phyloP scores from a whole-genome alignment of 805 yeast genomes.

The Blastobotrys chiropterorum region DNA sequence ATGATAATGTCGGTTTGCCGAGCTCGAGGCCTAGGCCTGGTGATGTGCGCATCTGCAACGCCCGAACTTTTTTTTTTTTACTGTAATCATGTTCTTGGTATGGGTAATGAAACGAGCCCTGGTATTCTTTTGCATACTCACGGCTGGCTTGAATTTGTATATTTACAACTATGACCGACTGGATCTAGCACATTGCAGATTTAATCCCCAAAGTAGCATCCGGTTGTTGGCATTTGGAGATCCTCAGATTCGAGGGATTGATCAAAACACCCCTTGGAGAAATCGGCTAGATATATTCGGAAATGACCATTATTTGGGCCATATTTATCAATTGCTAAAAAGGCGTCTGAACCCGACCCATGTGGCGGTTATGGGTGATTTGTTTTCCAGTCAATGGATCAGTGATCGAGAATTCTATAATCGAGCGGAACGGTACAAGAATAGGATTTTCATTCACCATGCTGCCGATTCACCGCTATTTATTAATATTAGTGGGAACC shows the following conservation, averaged over 20 bases:
- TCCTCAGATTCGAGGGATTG: constrained; percentile 91
- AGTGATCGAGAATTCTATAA: constrained; percentile 76
- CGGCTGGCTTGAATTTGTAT: constrained; percentile 51
- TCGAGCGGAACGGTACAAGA: constrained; percentile 58
- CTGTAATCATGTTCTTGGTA: not conserved
- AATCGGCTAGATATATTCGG: constrained; percentile 80
- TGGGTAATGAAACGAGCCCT: not conserved
- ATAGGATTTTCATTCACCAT: constrained; percentile 26
- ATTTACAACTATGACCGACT: constrained; percentile 54
- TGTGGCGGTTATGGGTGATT: constrained; percentile 88
- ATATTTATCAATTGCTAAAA: constrained; percentile 64
- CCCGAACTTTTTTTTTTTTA: not conserved
- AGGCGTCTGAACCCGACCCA: constrained; percentile 62
- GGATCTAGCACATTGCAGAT: constrained; percentile 18
- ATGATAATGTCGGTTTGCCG: no score
- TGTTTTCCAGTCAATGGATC: constrained; percentile 93
- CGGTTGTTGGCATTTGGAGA: constrained; percentile 84
- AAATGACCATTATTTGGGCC: constrained; percentile 85
- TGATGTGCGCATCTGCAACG: no score
- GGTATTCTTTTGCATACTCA: constrained; percentile 16
- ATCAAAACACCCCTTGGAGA: constrained; percentile 63
- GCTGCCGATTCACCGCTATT: constrained; percentile 30
- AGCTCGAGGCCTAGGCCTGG: no score
- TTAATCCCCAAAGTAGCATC: constrained; percentile 36
- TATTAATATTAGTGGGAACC: constrained; percentile 87